Percentiles rank a stretch among this genome's conserved stretches.
Evolutionary conservation across 2,329 filamentous ascomycete genomes (phyloP).

Genomic region (Thyridium curvatum): DNA sequence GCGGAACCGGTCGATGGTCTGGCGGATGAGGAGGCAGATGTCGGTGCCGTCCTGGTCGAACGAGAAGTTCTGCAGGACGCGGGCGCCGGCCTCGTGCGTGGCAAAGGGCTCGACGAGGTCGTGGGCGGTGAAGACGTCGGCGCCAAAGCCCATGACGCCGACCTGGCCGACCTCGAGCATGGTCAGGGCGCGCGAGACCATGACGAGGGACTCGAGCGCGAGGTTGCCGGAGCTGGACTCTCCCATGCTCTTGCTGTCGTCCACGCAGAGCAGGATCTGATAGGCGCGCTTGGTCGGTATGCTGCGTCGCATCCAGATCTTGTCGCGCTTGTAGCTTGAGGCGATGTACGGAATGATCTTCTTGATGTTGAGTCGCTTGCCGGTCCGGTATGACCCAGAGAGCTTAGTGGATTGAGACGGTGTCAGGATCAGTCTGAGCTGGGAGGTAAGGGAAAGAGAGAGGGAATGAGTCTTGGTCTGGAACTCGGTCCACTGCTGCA

Average conservation of each 20-base stretch:
- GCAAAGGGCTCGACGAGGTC: slow-evolving; percentile 79
- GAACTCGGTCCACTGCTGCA: slow-evolving; percentile 77
- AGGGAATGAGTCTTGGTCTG: slow-evolving; percentile 79
- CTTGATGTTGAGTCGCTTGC: slow-evolving; percentile 98
- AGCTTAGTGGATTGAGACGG: slow-evolving; percentile 95
- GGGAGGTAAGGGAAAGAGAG: slow-evolving; percentile 84
- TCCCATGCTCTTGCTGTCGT: slow-evolving; percentile 92
- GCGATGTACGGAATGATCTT: slow-evolving; percentile 99
- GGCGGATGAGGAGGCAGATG: slow-evolving; percentile 68
- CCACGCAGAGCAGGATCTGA: slow-evolving; percentile 95
- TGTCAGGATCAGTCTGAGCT: slow-evolving; percentile 89
- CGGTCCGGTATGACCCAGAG: slow-evolving; percentile 92
- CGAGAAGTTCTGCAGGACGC: slow-evolving; percentile 75
- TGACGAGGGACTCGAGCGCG: slow-evolving; percentile 88
- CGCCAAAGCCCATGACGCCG: slow-evolving; percentile 85
- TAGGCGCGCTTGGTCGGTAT: slow-evolving; percentile 91
- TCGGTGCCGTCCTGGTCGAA: slow-evolving; percentile 86
- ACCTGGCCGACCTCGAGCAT: slow-evolving; percentile 95
- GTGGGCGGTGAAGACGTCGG: slow-evolving; percentile 77
- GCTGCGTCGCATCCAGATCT: slow-evolving; percentile 97
- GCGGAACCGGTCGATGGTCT: slow-evolving; percentile 76
- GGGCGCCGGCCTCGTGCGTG: slow-evolving; percentile 69
- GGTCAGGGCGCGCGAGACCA: slow-evolving; percentile 78
- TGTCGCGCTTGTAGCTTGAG: slow-evolving; percentile 96
- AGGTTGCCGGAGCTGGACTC: slow-evolving; percentile 68